Evolutionary conservation across 2,329 filamentous ascomycete species (phyloP).

Genomic region (Botrytis deweyae): DNA sequence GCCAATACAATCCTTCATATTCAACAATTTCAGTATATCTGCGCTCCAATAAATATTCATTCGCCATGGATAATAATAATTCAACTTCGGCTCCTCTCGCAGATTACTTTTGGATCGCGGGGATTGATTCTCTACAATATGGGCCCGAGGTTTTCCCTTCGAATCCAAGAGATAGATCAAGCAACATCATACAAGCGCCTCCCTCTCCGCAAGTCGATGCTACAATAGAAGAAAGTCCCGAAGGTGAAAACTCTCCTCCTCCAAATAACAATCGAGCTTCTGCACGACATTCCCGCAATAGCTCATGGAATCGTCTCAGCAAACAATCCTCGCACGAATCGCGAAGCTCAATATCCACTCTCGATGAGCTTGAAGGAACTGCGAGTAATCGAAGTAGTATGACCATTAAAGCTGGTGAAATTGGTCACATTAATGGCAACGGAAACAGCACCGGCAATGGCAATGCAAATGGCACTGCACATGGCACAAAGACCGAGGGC

Average conservation of each 20-base stretch:
- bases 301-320: slow-evolving; percentile 58
- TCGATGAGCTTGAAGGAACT: slow-evolving; percentile 54
- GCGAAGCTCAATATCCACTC: slow-evolving; percentile 53
- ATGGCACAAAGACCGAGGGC: slow-evolving; percentile 24
- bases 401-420: slow-evolving; percentile 54
- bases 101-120: slow-evolving; percentile 76
- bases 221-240: slow-evolving; percentile 56
- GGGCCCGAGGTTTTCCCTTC: slow-evolving; percentile 50
- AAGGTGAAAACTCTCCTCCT: slow-evolving; percentile 49
- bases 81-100: slow-evolving; percentile 65
- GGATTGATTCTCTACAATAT: slow-evolving; percentile 66
- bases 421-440: slow-evolving; percentile 22
- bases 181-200: slow-evolving; percentile 31
- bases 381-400: slow-evolving; percentile 64
- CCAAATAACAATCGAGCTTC: slow-evolving; percentile 33
- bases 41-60: neutral
- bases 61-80: slow-evolving; percentile 44
- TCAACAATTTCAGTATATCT: neutral
- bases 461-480: neutral
- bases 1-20: neutral
- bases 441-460: neutral
- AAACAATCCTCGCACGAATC: slow-evolving; percentile 51
- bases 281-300: slow-evolving; percentile 61
- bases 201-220: slow-evolving; percentile 48
- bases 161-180: slow-evolving; percentile 26